A percentile compares a stretch with the other conserved stretches of the same genome.
Evolutionary conservation across 2,329 filamentous ascomycete genomes (phyloP).

Genomic region (Xylaria polymorpha): DNA sequence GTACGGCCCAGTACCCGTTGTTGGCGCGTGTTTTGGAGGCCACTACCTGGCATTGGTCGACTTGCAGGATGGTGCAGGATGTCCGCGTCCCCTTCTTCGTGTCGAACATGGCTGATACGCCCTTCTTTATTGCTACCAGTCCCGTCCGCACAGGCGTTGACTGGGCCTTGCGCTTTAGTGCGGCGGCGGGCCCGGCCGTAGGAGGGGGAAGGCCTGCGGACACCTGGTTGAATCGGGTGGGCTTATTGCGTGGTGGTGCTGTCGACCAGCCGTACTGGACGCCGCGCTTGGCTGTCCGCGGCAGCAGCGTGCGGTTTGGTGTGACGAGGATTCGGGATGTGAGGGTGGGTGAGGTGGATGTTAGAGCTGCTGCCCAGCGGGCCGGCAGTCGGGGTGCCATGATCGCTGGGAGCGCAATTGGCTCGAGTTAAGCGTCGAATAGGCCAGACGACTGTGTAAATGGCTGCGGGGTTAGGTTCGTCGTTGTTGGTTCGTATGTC

Average conservation of each 20-base stretch:
- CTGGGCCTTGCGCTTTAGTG: constrained; percentile 67
- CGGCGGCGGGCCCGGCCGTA: constrained; percentile 69
- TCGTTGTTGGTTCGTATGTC: constrained; percentile 15
- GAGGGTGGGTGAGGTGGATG: constrained; percentile 44
- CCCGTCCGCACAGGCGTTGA: constrained; percentile 79
- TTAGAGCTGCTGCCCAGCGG: constrained; percentile 57
- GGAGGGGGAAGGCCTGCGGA: constrained; percentile 66
- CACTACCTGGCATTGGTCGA: constrained; percentile 91
- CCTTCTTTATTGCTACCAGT: constrained; percentile 88
- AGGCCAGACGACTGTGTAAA: neutral
- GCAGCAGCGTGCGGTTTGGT: constrained; percentile 56
- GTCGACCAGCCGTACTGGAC: constrained; percentile 73
- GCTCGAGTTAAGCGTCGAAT: constrained; percentile 13
- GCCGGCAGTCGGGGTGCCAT: constrained; percentile 61
- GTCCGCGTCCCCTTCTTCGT: constrained; percentile 76
- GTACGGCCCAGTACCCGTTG: constrained; percentile 95
- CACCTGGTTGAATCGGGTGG: constrained; percentile 70
- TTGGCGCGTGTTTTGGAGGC: constrained; percentile 82
- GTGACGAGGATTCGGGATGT: constrained; percentile 49
- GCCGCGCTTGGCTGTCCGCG: constrained; percentile 59
- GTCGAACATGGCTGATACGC: constrained; percentile 93
- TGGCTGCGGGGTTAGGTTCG: neutral
- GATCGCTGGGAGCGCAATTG: constrained; percentile 45
- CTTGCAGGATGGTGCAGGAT: constrained; percentile 90
- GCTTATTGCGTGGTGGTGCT: constrained; percentile 62